phyloP scores from a whole-genome alignment of 768 basidiomycete species.

The Clavulina sp. region DNA sequence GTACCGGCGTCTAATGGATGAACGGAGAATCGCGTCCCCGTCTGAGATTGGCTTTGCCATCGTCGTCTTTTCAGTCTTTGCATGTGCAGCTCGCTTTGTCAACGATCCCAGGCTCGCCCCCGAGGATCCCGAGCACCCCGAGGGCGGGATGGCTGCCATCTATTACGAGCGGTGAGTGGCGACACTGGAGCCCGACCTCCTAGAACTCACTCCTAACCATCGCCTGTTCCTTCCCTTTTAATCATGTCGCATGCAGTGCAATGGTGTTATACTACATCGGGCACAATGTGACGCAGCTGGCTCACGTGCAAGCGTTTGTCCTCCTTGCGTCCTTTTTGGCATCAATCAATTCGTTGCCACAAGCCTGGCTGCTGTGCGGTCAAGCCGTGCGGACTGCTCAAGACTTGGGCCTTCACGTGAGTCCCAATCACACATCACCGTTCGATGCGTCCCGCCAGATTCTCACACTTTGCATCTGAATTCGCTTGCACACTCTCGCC shows the following conservation, averaged over 20 bases:
- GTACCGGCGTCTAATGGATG: conserved; percentile 62
- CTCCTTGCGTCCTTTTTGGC: conserved; percentile 79
- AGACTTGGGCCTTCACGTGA: conserved; percentile 81
- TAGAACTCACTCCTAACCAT: conserved; percentile 17
- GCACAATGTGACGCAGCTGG: conserved; percentile 64
- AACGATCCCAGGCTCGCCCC: conserved; percentile 43
- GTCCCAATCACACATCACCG: conserved; percentile 15
- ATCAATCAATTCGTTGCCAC: conserved; percentile 83
- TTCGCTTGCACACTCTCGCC: conserved; percentile 5
- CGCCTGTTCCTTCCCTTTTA: conserved; percentile 13
- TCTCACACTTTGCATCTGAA: neutral
- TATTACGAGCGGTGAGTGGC: conserved; percentile 75
- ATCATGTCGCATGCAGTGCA: conserved; percentile 32
- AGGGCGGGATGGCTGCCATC: conserved; percentile 78
- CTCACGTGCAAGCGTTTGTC: conserved; percentile 81
- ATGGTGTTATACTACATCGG: conserved; percentile 86
- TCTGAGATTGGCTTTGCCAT: conserved; percentile 58
- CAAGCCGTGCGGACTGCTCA: conserved; percentile 82
- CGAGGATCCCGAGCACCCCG: conserved; percentile 25
- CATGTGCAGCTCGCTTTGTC: conserved; percentile 67
- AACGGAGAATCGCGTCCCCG: conserved; percentile 17
- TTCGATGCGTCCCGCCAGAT: neutral
- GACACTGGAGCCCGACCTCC: conserved; percentile 15
- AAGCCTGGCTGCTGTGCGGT: conserved; percentile 84
- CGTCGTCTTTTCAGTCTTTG: conserved; percentile 75